These are phyloP conservation scores for Suillus sp. DNA, from an alignment of 768 basidiomycete species.

Conservation along the genomic window DNA sequence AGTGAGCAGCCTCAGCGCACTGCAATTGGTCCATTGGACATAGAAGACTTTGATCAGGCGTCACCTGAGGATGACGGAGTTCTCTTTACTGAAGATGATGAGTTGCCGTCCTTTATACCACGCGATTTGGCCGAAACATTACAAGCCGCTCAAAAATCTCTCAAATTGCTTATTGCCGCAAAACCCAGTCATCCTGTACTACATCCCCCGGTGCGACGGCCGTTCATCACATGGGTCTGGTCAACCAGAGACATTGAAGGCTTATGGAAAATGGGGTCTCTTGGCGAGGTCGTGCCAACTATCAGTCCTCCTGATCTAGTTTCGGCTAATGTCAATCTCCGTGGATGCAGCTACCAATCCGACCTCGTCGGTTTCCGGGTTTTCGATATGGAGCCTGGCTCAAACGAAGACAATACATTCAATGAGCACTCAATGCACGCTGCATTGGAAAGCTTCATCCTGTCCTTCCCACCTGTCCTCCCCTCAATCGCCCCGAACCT, in stretches of 20 bases:
- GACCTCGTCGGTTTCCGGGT: slow-evolving; percentile 50
- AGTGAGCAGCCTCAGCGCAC: slow-evolving; percentile 20
- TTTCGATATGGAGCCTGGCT: slow-evolving; percentile 71
- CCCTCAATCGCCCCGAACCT: slow-evolving; percentile 69
- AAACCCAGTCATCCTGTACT: slow-evolving; percentile 65
- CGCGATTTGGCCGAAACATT: slow-evolving; percentile 51
- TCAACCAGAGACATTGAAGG: slow-evolving; percentile 51
- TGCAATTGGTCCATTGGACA: slow-evolving; percentile 24
- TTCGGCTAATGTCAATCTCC: slow-evolving; percentile 2
- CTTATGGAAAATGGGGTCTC: slow-evolving; percentile 39
- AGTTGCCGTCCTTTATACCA: slow-evolving; percentile 69
- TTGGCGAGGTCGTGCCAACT: slow-evolving; percentile 18
- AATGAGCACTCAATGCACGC: slow-evolving; percentile 23
- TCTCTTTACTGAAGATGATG: slow-evolving; percentile 38
- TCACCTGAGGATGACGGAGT: slow-evolving; percentile 44
- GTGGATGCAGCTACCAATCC: slow-evolving; percentile 27
- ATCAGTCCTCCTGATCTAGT: slow-evolving; percentile 8
- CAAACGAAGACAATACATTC: slow-evolving; percentile 28
- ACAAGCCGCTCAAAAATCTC: slow-evolving; percentile 67
- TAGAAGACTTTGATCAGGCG: slow-evolving; percentile 39
- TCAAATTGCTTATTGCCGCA: slow-evolving; percentile 64
- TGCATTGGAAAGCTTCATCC: slow-evolving; percentile 51
- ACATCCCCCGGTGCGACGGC: slow-evolving; percentile 25
- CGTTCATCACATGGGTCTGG: slow-evolving; percentile 65
- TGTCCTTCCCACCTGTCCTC: slow-evolving; percentile 56